Conservation (phyloP, 345 rosid species). For the Clarkia xantiana region DNA sequence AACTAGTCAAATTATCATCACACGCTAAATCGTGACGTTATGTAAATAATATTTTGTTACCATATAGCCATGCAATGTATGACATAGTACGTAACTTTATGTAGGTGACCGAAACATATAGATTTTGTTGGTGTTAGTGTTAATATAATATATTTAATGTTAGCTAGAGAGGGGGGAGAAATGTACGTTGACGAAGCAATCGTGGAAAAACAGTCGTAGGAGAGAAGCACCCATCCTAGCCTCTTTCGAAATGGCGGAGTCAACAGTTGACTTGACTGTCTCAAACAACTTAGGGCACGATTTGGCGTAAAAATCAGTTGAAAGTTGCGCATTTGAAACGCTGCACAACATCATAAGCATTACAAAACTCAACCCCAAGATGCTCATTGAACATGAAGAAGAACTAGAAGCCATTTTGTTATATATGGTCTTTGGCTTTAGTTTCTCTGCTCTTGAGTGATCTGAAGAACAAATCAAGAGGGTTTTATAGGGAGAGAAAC, state of each 20-base stretch:
- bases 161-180: no score
- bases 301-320: constrained; percentile 42
- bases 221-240: constrained; percentile 64
- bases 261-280: constrained; percentile 32
- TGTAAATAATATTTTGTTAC: no score
- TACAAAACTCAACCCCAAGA: constrained; percentile 20
- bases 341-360: constrained; percentile 14
- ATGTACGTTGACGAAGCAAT: constrained; percentile 80
- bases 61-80: no score
- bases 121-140: no score
- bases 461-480: neutral
- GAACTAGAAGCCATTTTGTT: constrained; percentile 16
- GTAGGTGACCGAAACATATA: no score
- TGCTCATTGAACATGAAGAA: constrained; percentile 9
- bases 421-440: no score
- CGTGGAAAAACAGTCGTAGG: constrained; percentile 82
- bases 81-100: no score
- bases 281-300: constrained; percentile 49
- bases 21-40: no score
- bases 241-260: constrained; percentile 41
- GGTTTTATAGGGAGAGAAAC: constrained; percentile 30
- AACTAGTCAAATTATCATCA: no score
- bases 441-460: no score
- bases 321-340: constrained; percentile 49
- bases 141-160: no score